A percentile compares a stretch with the other conserved stretches of the same genome.
These are phyloP conservation scores for Ustilago trichophora DNA, from an alignment of 1,284 basidiomycete genomes.

Conservation along the genomic window DNA sequence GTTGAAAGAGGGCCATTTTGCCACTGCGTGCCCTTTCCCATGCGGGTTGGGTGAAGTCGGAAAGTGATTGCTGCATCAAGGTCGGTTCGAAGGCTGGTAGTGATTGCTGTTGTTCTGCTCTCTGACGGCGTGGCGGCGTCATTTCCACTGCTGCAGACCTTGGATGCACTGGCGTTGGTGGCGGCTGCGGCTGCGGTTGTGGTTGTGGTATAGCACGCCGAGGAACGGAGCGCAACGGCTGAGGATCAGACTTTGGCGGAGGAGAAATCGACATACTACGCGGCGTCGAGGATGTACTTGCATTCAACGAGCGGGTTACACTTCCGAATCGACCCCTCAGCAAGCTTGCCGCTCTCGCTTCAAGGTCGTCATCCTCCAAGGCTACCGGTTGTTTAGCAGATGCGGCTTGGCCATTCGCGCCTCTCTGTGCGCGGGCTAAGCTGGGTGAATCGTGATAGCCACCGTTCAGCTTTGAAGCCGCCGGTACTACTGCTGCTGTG, in stretches of 20 bases:
- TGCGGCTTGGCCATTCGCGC: background rate
- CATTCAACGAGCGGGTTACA: conserved; percentile 21
- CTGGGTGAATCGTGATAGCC: conserved; percentile 16
- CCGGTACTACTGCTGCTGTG: background rate
- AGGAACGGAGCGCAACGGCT: background rate
- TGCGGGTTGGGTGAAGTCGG: conserved; percentile 28
- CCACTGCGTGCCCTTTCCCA: conserved; percentile 14
- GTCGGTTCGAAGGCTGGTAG: conserved; percentile 21
- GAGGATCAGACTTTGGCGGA: background rate
- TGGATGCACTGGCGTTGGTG: no score
- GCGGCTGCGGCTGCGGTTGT: background rate
- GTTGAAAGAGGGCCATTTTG: conserved; percentile 22
- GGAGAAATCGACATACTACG: background rate
- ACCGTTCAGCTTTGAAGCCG: background rate
- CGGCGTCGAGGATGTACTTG: conserved; percentile 14
- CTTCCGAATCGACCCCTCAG: conserved; percentile 35
- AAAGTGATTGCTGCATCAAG: conserved; percentile 32
- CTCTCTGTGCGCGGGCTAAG: conserved; percentile 2
- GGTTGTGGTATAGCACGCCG: background rate
- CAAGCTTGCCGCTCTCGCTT: conserved; percentile 25
- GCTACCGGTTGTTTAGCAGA: background rate
- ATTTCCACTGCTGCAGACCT: no score
- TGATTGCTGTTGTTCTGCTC: background rate
- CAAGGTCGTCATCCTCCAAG: conserved; percentile 23
- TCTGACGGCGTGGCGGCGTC: conserved; percentile 1